These are phyloP conservation scores for Corymbia calophylla DNA, from an alignment of 441 rosid species.

Conservation along the genomic window DNA sequence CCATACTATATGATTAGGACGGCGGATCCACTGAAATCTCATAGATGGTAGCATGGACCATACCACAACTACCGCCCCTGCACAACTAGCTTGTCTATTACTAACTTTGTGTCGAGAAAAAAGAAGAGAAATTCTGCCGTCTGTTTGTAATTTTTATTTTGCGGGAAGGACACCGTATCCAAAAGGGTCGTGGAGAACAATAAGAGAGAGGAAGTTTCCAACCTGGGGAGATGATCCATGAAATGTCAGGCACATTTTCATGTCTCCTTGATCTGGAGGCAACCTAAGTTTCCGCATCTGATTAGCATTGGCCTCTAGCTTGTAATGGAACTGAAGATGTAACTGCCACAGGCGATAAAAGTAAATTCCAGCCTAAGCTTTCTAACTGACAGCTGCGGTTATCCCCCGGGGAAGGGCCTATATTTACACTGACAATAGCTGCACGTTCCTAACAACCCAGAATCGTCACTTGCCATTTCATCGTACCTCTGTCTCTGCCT, in stretches of 20 bases:
- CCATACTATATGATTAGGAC: not conserved
- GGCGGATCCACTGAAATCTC: not conserved
- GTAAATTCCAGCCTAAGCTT: not conserved
- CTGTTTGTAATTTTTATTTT: not conserved
- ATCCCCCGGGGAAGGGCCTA: not conserved
- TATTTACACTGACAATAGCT: not conserved
- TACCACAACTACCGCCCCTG: not conserved
- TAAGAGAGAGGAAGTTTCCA: not conserved
- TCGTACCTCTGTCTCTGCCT: not conserved
- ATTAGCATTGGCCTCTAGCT: not conserved
- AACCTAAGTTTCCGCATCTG: not conserved
- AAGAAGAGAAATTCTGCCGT: not conserved
- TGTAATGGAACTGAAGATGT: not conserved
- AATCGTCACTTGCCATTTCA: not conserved
- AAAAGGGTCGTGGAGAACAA: not conserved
- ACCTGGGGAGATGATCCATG: not conserved
- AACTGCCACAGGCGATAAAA: not conserved
- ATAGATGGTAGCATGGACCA: not conserved
- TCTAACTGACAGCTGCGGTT: not conserved
- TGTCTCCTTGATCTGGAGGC: not conserved
- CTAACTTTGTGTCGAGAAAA: not conserved
- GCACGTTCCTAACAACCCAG: not conserved
- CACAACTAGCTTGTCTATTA: not conserved
- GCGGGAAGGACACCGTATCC: not conserved
- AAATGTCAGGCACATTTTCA: not conserved